Base-by-base conservation (phyloP, 2,329 filamentous ascomycete species). In the Aspergillus terreus region DNA sequence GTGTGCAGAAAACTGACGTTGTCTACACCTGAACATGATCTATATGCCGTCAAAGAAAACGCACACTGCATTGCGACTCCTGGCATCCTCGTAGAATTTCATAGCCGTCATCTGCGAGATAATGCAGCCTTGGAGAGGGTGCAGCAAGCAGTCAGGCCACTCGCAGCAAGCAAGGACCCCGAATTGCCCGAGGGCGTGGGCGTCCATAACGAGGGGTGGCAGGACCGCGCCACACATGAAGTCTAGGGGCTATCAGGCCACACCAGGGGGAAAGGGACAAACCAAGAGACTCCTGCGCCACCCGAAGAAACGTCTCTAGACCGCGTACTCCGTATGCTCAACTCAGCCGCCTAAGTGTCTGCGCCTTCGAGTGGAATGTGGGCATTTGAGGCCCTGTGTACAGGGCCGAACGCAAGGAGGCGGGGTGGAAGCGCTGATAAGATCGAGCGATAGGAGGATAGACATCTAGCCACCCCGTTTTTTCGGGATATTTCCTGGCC, bases 361-460 rank as follows among this genome's bases (percentile, higher is more conserved):
- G n/a, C 25, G 43, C 50, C 54, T 47, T 44, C 38, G 42, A 43
- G 35, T 55, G 44, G 52, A 51, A 55, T 52, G 49, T 48, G 38
- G 46, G 38, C 14, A 17, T 15, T 36, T 30, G 32, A 4, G 36
- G 10, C 4, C 40, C 19, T 23, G 40, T 42, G 6, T 17, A 19
- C 15, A 42, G 40, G 40, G 17, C 11, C 15, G 4, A 33, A 55
- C 25, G 55, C 36, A 56, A 56, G 54, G 54, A 44, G 47, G 30
- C 27, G 25, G 43, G n/a, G n/a, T 23, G 25, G 33, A 30, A 43
- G 44, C 32, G 44, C 35, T 35, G 55, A 57, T 57, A 57, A 57
- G 55, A 53, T 53, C 40, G 41, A 38, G 45, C 49, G 54, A 56
- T 55, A 54, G 52, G 54, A 52, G 51, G 40, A 49, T 43, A 46